Evolutionary conservation across 176 grass and related monocot species (phyloP).

Genomic region (Hyparrhenia diplandra): DNA sequence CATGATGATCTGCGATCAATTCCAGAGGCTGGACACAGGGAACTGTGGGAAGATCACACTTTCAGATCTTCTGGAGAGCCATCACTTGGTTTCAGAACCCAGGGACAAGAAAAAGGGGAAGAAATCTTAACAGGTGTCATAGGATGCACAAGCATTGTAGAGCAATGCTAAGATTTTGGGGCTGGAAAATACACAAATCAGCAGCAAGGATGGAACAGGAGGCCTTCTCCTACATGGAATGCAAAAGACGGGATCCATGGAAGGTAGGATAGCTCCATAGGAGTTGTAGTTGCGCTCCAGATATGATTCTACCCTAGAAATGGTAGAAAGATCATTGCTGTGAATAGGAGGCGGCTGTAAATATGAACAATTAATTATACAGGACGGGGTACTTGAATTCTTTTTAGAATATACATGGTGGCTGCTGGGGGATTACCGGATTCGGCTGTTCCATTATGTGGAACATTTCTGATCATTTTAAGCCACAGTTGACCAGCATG

Average conservation of each 20-base stretch:
- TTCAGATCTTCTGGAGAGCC: slow-evolving; percentile 70
- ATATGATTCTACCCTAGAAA: slow-evolving; percentile 6
- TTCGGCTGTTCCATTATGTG: not conserved
- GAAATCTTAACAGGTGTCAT: slow-evolving; percentile 13
- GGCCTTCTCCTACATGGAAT: not conserved
- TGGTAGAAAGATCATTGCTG: not conserved
- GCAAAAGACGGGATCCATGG: not conserved
- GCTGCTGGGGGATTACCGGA: no score
- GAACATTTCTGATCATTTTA: not conserved
- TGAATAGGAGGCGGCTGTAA: slow-evolving; percentile 31
- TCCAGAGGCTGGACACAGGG: slow-evolving; percentile 69
- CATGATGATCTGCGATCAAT: slow-evolving; percentile 71
- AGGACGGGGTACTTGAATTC: not conserved
- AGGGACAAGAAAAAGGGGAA: slow-evolving; percentile 43
- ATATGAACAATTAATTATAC: slow-evolving; percentile 13
- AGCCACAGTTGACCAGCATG: not conserved
- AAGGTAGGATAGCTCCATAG: slow-evolving; percentile 7
- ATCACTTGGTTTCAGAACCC: slow-evolving; percentile 37
- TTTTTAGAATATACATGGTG: no score
- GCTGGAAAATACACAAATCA: not conserved
- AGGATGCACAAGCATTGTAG: not conserved
- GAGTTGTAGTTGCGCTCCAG: not conserved
- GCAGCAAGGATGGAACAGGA: slow-evolving; percentile 2
- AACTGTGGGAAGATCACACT: slow-evolving; percentile 89
- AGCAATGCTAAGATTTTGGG: slow-evolving; percentile 9